These are phyloP conservation scores for Zanthoxylum bungeanum DNA, from an alignment of 345 rosid species.

Conservation along the genomic window DNA sequence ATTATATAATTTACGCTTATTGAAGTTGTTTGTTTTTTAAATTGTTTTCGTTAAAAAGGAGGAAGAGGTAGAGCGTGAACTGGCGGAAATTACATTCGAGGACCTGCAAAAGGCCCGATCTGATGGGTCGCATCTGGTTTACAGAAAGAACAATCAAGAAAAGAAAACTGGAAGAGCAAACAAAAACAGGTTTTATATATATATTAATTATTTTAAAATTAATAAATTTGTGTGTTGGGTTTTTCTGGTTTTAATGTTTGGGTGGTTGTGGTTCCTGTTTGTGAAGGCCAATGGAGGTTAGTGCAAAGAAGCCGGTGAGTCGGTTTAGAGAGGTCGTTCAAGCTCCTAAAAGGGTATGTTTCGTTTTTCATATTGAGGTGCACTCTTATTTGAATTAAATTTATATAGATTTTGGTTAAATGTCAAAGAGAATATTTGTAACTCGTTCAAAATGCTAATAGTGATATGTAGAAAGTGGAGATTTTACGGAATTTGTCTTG, in stretches of 20 bases:
- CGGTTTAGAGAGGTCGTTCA: conserved; percentile 73
- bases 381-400: not conserved
- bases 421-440: not conserved
- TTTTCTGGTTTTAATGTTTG: not conserved
- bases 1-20: not conserved
- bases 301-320: conserved; percentile 75
- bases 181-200: conserved; percentile 7
- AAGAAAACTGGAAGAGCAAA: conserved; percentile 23
- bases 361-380: not conserved
- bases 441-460: not conserved
- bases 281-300: conserved; percentile 68
- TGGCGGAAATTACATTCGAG: conserved; percentile 71
- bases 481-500: not conserved
- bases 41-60: conserved; percentile 32
- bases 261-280: not conserved
- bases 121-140: conserved; percentile 59
- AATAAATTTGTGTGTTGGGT: not conserved
- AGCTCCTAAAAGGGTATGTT: conserved; percentile 66
- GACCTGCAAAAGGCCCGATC: conserved; percentile 69
- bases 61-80: conserved; percentile 58
- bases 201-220: too few species aligned
- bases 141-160: conserved; percentile 30
- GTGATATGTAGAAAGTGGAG: not conserved
- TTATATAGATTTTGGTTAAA: not conserved
- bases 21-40: not conserved